Evolutionary conservation across 2,329 filamentous ascomycete genomes (phyloP).

Genomic region (Zymoseptoria brevis): DNA sequence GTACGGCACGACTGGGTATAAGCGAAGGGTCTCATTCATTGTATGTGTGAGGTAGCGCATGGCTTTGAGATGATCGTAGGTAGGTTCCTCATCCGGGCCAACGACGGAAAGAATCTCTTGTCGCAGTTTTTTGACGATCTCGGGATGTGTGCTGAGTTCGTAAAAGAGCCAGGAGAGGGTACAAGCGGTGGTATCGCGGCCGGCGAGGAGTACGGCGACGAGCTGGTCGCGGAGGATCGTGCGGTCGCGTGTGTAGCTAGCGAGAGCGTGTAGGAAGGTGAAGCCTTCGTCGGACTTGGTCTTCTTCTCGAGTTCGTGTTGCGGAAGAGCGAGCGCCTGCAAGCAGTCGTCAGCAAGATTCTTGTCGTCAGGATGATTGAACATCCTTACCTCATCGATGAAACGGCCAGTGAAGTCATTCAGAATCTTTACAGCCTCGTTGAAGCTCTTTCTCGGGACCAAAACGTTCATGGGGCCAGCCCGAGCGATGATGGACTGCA

Average conservation of each 20-base stretch:
- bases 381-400: not conserved
- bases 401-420: not conserved
- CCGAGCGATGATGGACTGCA: constrained; percentile 61
- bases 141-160: constrained; percentile 66
- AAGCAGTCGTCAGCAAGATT: not conserved
- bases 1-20: constrained; percentile 45
- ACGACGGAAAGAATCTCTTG: constrained; percentile 62
- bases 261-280: constrained; percentile 81
- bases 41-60: constrained; percentile 67
- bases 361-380: not conserved
- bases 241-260: constrained; percentile 62
- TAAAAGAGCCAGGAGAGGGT: constrained; percentile 77
- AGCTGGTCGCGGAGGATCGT: constrained; percentile 76
- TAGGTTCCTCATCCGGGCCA: constrained; percentile 52
- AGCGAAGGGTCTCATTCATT: constrained; percentile 38
- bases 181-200: constrained; percentile 77
- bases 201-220: constrained; percentile 72
- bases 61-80: constrained; percentile 72
- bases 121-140: constrained; percentile 60
- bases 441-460: constrained; percentile 59
- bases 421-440: constrained; percentile 43
- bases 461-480: constrained; percentile 55
- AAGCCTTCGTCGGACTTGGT: constrained; percentile 64
- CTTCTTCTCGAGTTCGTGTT: constrained; percentile 65
- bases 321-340: constrained; percentile 57